Evolutionary conservation across 805 yeast genomes (phyloP), one percentile per base, ranked within the genome.

Genomic region (Starmerella floris): DNA sequence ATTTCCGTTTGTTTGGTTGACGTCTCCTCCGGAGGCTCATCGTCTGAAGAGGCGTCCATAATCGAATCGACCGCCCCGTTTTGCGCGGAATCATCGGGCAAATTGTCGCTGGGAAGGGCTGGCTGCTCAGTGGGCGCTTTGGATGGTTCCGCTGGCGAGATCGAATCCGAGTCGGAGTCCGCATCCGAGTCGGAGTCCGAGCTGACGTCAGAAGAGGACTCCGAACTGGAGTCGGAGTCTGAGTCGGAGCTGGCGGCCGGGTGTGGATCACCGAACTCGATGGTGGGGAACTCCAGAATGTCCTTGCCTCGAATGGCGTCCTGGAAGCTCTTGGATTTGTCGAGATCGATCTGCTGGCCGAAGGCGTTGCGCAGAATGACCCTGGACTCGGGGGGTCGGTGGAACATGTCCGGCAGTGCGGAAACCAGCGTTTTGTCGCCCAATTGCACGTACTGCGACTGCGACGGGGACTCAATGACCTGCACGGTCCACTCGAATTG

Each of bases 401-500:
- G 34, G 17, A 36, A 16, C 30, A 30, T 37, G 22, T 23, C 35
- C 15, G 36, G 40, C 10, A 49, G 30, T 1, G 35, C 33, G 16
- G 19, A 9, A 4, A 50, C 45, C 5, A 26, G 23, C 5, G 53
- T 42, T 10, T 44, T 39, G 30, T 53, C 57, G 19, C 50, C 46
- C 5, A 57, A 40, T 28, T 51, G 49, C 4, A 35, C 30, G 16
- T 42, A 30, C 23, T 40, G 34, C 11, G 45, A 37, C 15, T 21
- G 21, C 25, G n/a, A 40, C 15, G 20, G 30, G 23, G 22, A 5
- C 13, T 58, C 60, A 2, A 37, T 35, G 9, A 77, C 46, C 56
- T 84, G 94, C 0, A 84, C 61, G 0, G 93, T 78, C 95, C 95
- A 84, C 16, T 71, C 72, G 56, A 72, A 83, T 6, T 70, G 57